These are phyloP conservation scores for Amylostereum areolatum DNA, from an alignment of 1,284 basidiomycete genomes.

Conservation along the genomic window DNA sequence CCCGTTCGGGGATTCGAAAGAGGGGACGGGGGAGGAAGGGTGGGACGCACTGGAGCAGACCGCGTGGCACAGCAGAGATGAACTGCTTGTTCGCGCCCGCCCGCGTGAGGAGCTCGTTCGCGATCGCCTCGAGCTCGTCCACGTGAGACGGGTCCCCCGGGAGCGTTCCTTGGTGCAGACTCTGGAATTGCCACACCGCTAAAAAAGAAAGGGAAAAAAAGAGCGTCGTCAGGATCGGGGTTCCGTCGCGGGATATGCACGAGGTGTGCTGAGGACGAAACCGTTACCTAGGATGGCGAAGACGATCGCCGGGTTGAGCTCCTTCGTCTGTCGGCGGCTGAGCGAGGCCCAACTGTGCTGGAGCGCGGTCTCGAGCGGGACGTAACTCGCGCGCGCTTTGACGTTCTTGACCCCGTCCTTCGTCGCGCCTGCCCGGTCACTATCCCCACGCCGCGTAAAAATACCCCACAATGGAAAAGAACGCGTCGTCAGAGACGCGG, in stretches of 20 bases:
- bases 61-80: conserved; percentile 46
- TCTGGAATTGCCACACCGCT: conserved; percentile 86
- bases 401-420: conserved; percentile 59
- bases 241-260: background rate
- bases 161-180: conserved; percentile 45
- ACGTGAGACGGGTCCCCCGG: conserved; percentile 46
- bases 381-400: conserved; percentile 61
- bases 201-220: too few species aligned
- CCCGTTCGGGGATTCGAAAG: background rate
- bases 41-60: conserved; percentile 52
- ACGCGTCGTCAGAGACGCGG: too few species aligned
- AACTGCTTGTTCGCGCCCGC: conserved; percentile 71
- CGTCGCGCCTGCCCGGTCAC: conserved; percentile 51
- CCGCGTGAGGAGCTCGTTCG: conserved; percentile 50
- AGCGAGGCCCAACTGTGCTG: conserved; percentile 64
- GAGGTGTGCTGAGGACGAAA: background rate
- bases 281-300: conserved; percentile 69
- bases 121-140: conserved; percentile 55
- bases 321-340: conserved; percentile 71
- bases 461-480: too few species aligned
- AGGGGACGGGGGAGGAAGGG: background rate
- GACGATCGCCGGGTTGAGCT: conserved; percentile 66
- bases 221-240: too few species aligned
- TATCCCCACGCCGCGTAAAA: conserved; percentile 23
- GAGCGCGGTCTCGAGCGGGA: conserved; percentile 62